Conservation (phyloP, 495 filamentous ascomycete genomes). For the Annulohypoxylon nitens region DNA sequence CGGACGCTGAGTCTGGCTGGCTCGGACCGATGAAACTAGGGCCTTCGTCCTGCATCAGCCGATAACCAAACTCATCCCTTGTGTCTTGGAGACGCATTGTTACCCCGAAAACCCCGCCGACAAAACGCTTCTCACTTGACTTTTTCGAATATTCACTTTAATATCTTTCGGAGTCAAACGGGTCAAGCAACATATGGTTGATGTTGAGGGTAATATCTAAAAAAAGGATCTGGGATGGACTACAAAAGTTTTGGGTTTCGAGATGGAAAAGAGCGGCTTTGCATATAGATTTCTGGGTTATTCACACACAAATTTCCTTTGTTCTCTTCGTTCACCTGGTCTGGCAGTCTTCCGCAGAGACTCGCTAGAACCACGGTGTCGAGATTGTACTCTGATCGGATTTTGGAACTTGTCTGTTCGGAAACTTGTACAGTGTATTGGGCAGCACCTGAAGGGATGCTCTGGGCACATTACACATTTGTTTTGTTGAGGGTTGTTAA, state of each 20-base stretch:
- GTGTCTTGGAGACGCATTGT: constrained; percentile 40
- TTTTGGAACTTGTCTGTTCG: constrained; percentile 43
- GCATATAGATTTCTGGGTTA: constrained; percentile 60
- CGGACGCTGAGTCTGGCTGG: constrained; percentile 24
- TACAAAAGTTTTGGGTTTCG: constrained; percentile 53
- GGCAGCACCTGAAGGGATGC: constrained; percentile 45
- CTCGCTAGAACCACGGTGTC: constrained; percentile 25
- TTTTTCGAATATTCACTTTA: constrained; percentile 47
- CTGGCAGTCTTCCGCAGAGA: constrained; percentile 48
- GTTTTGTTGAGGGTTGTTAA: constrained; percentile 51
- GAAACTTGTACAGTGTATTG: constrained; percentile 52
- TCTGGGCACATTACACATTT: constrained; percentile 47
- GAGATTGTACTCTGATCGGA: constrained; percentile 50
- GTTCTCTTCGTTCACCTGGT: constrained; percentile 44
- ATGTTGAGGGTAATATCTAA: constrained; percentile 40
- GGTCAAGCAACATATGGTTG: constrained; percentile 46
- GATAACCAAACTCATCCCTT: constrained; percentile 36
- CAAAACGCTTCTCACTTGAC: constrained; percentile 26
- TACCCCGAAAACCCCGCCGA: constrained; percentile 40
- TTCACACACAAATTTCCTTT: constrained; percentile 49
- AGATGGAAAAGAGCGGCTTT: constrained; percentile 56
- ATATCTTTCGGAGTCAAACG: constrained; percentile 50
- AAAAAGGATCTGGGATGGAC: constrained; percentile 47
- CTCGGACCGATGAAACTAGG: constrained; percentile 31
- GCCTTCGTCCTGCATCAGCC: constrained; percentile 29